phyloP scores from a whole-genome alignment of 345 rosid genomes.

The rapeseed (Brassica napus) region DNA sequence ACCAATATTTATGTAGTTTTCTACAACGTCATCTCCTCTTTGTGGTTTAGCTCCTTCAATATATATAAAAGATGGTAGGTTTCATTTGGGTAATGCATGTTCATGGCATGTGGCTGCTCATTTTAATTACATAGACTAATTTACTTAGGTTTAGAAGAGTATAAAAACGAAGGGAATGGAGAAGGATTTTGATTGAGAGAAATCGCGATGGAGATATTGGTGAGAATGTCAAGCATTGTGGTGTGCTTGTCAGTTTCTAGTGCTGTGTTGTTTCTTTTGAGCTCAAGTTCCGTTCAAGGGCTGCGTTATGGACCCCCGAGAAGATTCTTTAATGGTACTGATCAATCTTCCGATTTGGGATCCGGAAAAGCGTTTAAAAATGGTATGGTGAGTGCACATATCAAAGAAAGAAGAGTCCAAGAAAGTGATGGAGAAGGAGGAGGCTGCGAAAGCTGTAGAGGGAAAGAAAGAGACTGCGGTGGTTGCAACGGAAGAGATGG shows the following conservation, averaged over 20 bases:
- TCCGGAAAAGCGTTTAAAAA: not conserved
- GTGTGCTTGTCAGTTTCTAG: conserved; percentile 7
- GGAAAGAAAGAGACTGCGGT: conserved; percentile 17
- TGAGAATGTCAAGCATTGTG: conserved; percentile 21
- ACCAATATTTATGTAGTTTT: not conserved
- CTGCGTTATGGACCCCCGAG: conserved; percentile 4
- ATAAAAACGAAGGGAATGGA: conserved; percentile 12
- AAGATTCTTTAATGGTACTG: conserved; percentile 1
- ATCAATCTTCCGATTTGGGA: conserved; percentile 1
- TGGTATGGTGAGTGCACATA: conserved; percentile 11
- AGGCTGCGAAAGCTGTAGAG: conserved; percentile 9
- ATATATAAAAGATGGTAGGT: conserved; percentile 21
- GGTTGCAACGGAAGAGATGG: conserved; percentile 26
- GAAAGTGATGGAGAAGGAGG: conserved; percentile 16
- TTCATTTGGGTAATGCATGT: conserved; percentile 30
- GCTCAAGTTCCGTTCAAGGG: conserved; percentile 24
- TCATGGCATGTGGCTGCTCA: conserved; percentile 2
- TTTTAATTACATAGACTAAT: not conserved
- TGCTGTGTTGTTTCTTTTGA: conserved; percentile 16
- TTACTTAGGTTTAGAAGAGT: not conserved
- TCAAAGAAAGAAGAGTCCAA: conserved; percentile 26
- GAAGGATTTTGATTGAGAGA: not conserved
- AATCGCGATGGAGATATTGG: conserved; percentile 17
- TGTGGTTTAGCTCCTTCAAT: not conserved
- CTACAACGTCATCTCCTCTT: not conserved